Base-by-base conservation (phyloP, 192 early-diverging fungal genomes). In the Oehlia diaphana region DNA sequence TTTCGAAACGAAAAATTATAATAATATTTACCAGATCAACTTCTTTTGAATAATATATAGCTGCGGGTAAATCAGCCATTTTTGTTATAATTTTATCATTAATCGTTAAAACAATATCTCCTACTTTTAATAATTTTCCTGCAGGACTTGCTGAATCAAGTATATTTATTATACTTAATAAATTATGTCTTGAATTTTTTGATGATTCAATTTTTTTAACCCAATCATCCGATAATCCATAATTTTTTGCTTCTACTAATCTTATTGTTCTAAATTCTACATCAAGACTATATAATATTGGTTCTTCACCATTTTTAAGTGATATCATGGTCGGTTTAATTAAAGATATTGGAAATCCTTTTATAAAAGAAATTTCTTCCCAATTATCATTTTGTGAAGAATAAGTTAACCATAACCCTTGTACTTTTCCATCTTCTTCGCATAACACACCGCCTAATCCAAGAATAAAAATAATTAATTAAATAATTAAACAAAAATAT, bases 41-140 rank as follows among this genome's bases (percentile, higher is more conserved):
- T n/a, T 68, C 76, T 6, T 90, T 85, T 13, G 83, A 73, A 28
- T 79, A 50, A 67, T 88, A 84, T 35, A 81, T 80, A 76, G 90
- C 86, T 4, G 81, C 82, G 13, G 86, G 86, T 33, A 94, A 82
- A 76, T 92, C 90, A 9, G 84, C 83, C 81, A 94, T 87, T 12
- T 88, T 80, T 12, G 86, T 91, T 42, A 90, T 87, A 9, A 91
- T 86, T 47, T 85, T 86, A 13, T 91, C 92, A 82, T 91, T 88
- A 9, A 94, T 86, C 68, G 84, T 88, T 65, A 94, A 78, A n/a
- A 94, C 85, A 53, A 93, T 86, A 78, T 94, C 93, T 5, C 90
- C 89, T 0, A 90, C 91, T 47, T 86, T 84, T 39, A 94, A 82
- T 70, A 90, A 84, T 64, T 86, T 83, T 23, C 87, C 81, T 2